Evolutionary conservation across 768 basidiomycete species (phyloP).

Genomic region (Pleurotus sapidus): DNA sequence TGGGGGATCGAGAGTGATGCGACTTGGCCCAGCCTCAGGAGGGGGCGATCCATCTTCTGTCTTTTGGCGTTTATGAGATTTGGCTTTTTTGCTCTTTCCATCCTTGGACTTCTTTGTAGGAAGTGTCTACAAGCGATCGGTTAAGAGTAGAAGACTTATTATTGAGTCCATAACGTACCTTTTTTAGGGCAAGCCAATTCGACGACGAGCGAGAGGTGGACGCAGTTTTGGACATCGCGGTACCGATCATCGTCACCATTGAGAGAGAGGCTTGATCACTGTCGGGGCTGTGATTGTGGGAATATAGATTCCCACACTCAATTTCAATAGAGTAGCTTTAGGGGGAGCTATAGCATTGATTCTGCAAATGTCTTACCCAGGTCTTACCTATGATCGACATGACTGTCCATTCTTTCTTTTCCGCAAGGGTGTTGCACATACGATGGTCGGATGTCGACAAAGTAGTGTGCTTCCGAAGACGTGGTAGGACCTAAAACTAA

Average conservation of each 20-base stretch:
- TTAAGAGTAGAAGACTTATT: neutral
- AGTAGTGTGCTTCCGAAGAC: no score
- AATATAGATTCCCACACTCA: neutral
- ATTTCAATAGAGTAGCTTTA: no score
- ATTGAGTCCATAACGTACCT: neutral
- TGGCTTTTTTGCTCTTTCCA: neutral
- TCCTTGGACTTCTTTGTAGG: neutral
- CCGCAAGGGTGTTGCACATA: no score
- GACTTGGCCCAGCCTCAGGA: neutral
- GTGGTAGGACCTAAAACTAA: no score
- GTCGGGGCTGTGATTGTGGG: neutral
- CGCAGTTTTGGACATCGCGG: neutral
- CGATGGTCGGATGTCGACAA: no score
- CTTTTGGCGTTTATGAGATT: neutral
- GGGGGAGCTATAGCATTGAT: no score
- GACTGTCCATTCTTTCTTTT: no score
- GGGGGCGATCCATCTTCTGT: neutral
- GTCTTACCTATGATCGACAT: no score
- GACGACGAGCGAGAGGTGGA: neutral
- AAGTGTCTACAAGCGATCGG: neutral
- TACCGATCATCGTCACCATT: neutral
- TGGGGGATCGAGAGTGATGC: neutral
- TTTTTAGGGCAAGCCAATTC: neutral
- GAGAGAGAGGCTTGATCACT: neutral
- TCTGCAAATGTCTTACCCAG: no score